Conservation (phyloP, 2,329 filamentous ascomycete genomes). For the Colletotrichum orchidophilum region DNA sequence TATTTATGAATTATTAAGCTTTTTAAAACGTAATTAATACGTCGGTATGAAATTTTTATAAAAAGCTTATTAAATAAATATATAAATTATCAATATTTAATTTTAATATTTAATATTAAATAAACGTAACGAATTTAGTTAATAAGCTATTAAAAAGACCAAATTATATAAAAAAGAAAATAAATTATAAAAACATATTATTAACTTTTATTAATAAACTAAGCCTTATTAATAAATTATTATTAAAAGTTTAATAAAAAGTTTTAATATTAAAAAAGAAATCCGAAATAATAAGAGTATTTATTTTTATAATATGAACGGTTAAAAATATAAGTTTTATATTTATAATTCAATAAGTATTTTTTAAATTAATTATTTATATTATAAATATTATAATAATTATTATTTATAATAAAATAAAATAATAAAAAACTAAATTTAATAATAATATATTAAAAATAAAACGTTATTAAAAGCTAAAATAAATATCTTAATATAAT, state of each 20-base stretch:
- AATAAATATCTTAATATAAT: not conserved
- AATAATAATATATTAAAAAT: not conserved
- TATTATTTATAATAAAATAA: conserved; percentile 39
- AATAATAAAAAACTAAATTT: not conserved
- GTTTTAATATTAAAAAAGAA: not conserved
- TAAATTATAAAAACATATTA: not conserved
- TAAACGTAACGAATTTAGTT: not conserved
- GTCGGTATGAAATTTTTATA: not conserved
- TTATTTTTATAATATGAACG: not conserved
- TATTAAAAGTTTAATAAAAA: not conserved
- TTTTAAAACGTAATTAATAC: not conserved
- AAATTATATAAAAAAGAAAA: not conserved
- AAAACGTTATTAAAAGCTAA: not conserved
- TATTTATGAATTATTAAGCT: not conserved
- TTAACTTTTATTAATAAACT: not conserved
- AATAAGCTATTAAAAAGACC: not conserved
- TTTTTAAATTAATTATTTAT: no score
- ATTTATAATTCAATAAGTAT: no score
- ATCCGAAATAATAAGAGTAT: not conserved
- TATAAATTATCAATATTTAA: not conserved
- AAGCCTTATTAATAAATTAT: not conserved
- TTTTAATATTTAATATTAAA: not conserved
- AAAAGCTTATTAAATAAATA: conserved; percentile 41
- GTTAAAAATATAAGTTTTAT: not conserved
- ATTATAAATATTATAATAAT: not conserved